These are phyloP conservation scores for Conticribra guillardii DNA, from an alignment of 108 stramenopile species.

Conservation along the genomic window DNA sequence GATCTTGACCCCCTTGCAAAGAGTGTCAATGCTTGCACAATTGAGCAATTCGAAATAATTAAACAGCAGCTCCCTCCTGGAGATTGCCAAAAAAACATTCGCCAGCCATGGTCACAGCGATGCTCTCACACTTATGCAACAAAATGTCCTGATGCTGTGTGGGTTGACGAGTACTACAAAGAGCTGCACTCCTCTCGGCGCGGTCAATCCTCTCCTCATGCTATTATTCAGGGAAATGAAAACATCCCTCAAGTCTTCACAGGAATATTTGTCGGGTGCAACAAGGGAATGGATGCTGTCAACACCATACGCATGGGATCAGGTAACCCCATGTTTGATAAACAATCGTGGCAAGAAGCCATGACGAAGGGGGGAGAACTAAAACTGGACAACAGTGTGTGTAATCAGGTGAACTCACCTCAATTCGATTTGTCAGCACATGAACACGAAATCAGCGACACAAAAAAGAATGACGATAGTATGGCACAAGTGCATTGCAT, in stretches of 20 bases:
- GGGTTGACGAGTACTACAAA: constrained; percentile 42
- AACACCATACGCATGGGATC: constrained; percentile 61
- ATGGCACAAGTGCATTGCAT: constrained; percentile 48
- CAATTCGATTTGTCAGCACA: constrained; percentile 9
- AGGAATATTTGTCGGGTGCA: constrained; percentile 65
- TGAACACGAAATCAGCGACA: no score
- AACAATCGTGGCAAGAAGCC: constrained; percentile 47
- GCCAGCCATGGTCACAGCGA: constrained; percentile 14
- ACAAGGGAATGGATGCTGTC: constrained; percentile 76
- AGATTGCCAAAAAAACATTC: constrained; percentile 7
- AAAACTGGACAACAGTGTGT: constrained; percentile 11
- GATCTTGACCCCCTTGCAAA: no score
- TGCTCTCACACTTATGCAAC: constrained; percentile 48
- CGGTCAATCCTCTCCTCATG: no score
- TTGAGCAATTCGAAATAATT: constrained; percentile 23
- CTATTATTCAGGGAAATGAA: neutral
- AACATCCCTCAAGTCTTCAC: constrained; percentile 17
- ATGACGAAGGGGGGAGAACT: constrained; percentile 17
- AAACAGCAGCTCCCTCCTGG: constrained; percentile 15
- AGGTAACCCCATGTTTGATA: constrained; percentile 35
- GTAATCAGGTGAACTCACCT: constrained; percentile 23
- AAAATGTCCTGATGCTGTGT: constrained; percentile 43
- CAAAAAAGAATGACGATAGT: no score
- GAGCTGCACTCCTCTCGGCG: no score
- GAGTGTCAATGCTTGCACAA: no score